These are phyloP conservation scores for Aspergillus amoenus DNA, from an alignment of 2,329 filamentous ascomycete genomes.

Conservation along the genomic window DNA sequence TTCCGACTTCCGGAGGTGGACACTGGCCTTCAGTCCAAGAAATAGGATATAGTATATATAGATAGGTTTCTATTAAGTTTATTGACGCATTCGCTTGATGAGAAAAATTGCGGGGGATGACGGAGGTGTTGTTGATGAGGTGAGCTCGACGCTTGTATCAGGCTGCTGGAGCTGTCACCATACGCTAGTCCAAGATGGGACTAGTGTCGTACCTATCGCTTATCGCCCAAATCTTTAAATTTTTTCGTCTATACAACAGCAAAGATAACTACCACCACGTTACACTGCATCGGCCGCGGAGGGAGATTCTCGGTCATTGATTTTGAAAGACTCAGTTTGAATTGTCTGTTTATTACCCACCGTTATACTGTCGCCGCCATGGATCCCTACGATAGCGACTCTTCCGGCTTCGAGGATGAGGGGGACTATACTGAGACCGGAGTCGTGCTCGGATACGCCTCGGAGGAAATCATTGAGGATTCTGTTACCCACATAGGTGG, in stretches of 20 bases:
- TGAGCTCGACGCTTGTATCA: not conserved
- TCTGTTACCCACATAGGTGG: slow-evolving; percentile 86
- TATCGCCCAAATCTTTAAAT: slow-evolving; percentile 19
- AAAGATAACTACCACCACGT: not conserved
- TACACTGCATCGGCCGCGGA: not conserved
- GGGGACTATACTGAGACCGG: slow-evolving; percentile 63
- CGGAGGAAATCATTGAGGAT: slow-evolving; percentile 75
- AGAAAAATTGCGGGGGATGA: not conserved
- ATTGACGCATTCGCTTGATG: not conserved
- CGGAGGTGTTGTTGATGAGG: not conserved
- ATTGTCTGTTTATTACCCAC: not conserved
- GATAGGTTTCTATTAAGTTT: no score
- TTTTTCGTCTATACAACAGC: slow-evolving; percentile 13
- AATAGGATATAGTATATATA: not conserved
- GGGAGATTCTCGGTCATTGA: not conserved
- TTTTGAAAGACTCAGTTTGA: not conserved
- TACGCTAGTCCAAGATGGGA: slow-evolving; percentile 9
- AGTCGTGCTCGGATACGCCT: slow-evolving; percentile 86
- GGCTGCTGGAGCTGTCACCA: not conserved
- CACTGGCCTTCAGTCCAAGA: not conserved
- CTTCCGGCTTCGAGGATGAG: slow-evolving; percentile 66
- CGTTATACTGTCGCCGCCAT: slow-evolving; percentile 45
- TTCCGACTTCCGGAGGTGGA: not conserved
- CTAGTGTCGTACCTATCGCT: slow-evolving; percentile 19
- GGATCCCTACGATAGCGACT: slow-evolving; percentile 84